Conservation (phyloP, 257 asterid genomes). For the Cruciata laevipes region DNA sequence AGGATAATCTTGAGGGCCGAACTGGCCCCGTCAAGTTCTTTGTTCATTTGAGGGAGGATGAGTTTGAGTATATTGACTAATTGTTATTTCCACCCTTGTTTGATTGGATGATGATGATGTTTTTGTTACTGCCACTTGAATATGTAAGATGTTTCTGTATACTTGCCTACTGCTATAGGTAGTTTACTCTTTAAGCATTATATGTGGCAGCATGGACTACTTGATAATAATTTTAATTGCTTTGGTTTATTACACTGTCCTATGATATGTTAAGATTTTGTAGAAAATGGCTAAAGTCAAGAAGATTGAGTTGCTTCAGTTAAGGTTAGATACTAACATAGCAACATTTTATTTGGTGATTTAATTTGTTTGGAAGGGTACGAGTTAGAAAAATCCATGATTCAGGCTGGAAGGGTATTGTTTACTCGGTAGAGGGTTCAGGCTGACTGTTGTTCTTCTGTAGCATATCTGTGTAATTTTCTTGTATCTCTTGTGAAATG, state of each 20-base stretch:
- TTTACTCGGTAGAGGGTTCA: neutral
- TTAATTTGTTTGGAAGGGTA: neutral
- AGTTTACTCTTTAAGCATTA: constrained; percentile 1
- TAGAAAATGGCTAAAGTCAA: neutral
- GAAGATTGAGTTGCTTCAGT: neutral
- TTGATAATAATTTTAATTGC: neutral
- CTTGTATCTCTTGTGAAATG: neutral
- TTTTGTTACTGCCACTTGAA: constrained; percentile 8
- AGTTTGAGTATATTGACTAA: constrained; percentile 87
- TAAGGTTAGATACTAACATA: too few relatives aligned
- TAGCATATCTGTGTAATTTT: neutral
- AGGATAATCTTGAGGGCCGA: constrained; percentile 47
- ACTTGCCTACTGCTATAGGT: constrained; percentile 1
- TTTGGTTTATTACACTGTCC: neutral
- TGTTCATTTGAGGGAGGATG: constrained; percentile 85
- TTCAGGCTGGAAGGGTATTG: neutral
- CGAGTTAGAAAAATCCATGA: neutral
- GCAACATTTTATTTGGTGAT: neutral
- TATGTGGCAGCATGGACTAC: neutral
- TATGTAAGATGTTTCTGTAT: constrained; percentile 6
- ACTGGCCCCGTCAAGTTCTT: constrained; percentile 58
- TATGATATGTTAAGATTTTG: neutral
- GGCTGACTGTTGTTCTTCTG: neutral
- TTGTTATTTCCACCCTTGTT: constrained; percentile 2
- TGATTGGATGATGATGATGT: neutral